Conservation (phyloP, 805 yeast genomes). For the Saccharomycopsis selenospora region DNA sequence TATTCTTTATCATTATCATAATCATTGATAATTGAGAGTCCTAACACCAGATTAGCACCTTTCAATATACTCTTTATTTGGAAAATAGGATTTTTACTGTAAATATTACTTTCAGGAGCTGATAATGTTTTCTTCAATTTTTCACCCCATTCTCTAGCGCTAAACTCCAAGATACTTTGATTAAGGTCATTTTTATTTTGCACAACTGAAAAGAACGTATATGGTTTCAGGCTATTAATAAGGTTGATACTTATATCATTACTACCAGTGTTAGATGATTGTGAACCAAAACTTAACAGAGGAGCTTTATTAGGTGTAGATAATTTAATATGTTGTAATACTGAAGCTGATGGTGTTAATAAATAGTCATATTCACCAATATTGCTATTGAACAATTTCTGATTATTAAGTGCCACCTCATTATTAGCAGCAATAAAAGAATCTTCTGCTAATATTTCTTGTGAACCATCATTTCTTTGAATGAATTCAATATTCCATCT, state of each 20-base stretch:
- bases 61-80: background rate
- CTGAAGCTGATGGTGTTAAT: conserved; percentile 1
- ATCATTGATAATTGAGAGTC: background rate
- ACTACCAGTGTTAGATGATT: background rate
- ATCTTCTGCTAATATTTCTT: background rate
- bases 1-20: background rate
- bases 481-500: conserved; percentile 7
- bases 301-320: too few relatives aligned
- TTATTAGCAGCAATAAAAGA: background rate
- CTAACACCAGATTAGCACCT: background rate
- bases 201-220: conserved; percentile 7
- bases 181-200: background rate
- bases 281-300: too few relatives aligned
- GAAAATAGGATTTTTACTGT: background rate
- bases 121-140: background rate
- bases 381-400: background rate
- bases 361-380: conserved; percentile 4
- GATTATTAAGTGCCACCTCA: background rate
- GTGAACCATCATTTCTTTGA: background rate
- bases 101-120: background rate
- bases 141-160: conserved; percentile 9
- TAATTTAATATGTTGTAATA: conserved; percentile 4
- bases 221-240: background rate
- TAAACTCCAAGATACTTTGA: conserved; percentile 5
- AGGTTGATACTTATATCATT: conserved; percentile 2